A percentile compares a stretch with the other conserved stretches of the same genome.
These are phyloP conservation scores for Euryodendron excelsum DNA, from an alignment of 148 eudicot species.

Conservation along the genomic window DNA sequence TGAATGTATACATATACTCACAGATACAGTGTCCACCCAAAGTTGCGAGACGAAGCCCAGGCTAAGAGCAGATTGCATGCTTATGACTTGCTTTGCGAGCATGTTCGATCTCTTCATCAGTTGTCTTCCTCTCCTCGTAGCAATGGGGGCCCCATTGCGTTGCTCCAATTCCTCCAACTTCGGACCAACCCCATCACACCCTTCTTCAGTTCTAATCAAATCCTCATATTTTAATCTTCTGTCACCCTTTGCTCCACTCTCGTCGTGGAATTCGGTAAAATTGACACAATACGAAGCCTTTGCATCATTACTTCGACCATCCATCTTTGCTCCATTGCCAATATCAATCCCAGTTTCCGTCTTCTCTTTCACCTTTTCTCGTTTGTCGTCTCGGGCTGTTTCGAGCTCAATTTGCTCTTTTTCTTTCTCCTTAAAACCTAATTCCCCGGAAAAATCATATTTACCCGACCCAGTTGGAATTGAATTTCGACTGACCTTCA, in stretches of 20 bases:
- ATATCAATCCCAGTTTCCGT: slow-evolving; percentile 4
- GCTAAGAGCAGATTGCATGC: slow-evolving; percentile 52
- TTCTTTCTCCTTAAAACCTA: slow-evolving; percentile 27
- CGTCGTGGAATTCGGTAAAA: slow-evolving; percentile 16
- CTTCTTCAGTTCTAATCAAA: slow-evolving; percentile 25
- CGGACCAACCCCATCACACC: slow-evolving; percentile 8
- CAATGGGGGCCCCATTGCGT: slow-evolving; percentile 13
- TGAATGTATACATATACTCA: slow-evolving; percentile 27
- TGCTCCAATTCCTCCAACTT: slow-evolving; percentile 24
- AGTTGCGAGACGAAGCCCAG: slow-evolving; percentile 67
- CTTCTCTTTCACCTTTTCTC: neutral
- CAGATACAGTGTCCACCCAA: slow-evolving; percentile 59
- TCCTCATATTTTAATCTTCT: slow-evolving; percentile 25
- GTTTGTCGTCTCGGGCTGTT: neutral
- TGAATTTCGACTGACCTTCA: slow-evolving; percentile 4
- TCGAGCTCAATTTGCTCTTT: slow-evolving; percentile 15
- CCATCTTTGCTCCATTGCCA: neutral
- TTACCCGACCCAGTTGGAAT: slow-evolving; percentile 25
- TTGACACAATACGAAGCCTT: neutral
- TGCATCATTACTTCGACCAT: neutral
- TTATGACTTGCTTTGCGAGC: slow-evolving; percentile 75
- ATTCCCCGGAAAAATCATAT: slow-evolving; percentile 20
- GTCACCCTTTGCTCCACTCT: slow-evolving; percentile 8
- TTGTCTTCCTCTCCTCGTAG: slow-evolving; percentile 30
- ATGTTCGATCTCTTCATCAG: slow-evolving; percentile 55